Evolutionary conservation across 2,329 filamentous ascomycete species (phyloP).

Genomic region (Colletotrichum lupini): DNA sequence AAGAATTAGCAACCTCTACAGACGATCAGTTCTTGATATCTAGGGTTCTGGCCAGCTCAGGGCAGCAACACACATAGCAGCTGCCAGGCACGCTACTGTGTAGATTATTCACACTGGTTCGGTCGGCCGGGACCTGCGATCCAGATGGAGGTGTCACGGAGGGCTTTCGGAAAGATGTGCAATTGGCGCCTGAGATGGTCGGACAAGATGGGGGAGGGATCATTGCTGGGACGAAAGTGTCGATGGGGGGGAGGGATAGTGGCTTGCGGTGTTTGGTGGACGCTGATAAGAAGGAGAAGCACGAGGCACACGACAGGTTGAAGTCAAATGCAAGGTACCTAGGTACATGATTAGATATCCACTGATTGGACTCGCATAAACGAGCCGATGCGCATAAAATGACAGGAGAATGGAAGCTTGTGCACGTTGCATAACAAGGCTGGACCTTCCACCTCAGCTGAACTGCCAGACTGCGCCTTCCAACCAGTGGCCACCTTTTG

Average conservation of each 20-base stretch:
- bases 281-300: conserved; percentile 17
- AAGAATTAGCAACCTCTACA: neutral
- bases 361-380: conserved; percentile 22
- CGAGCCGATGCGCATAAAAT: conserved; percentile 9
- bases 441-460: conserved; percentile 1
- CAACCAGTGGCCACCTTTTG: neutral
- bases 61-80: neutral
- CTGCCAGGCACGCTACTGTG: neutral
- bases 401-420: neutral
- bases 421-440: conserved; percentile 9
- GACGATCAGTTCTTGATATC: neutral
- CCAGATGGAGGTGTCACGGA: conserved; percentile 17
- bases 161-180: conserved; percentile 1
- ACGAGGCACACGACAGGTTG: conserved; percentile 7
- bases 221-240: conserved; percentile 14
- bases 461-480: neutral
- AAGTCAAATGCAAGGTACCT: neutral
- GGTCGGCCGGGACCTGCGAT: conserved; percentile 4
- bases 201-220: neutral
- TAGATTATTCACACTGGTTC: neutral
- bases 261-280: neutral
- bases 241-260: conserved; percentile 12
- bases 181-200: neutral
- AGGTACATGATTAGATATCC: neutral
- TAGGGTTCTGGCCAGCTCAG: neutral